These are phyloP conservation scores for Apiospora koreana DNA, from an alignment of 2,329 filamentous ascomycete species.

Conservation along the genomic window DNA sequence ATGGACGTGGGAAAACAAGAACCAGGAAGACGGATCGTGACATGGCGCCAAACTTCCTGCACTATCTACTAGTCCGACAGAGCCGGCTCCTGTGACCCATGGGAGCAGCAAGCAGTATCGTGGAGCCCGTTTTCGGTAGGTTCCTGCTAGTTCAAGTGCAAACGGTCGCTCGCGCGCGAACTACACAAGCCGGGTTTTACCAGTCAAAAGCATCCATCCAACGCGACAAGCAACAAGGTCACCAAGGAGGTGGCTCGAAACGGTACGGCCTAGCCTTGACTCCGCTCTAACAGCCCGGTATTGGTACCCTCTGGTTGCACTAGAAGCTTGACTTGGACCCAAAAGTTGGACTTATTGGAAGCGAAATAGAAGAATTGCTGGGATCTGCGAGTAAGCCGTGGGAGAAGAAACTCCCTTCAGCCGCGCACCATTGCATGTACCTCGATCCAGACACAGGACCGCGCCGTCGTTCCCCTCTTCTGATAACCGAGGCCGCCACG, in stretches of 20 bases:
- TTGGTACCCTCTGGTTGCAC: background rate
- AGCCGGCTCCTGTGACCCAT: background rate
- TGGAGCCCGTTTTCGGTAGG: background rate
- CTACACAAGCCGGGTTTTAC: background rate
- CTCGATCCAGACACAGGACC: background rate
- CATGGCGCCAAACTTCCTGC: slow-evolving; percentile 1
- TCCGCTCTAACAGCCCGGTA: background rate
- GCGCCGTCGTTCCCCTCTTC: background rate
- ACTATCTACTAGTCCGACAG: background rate
- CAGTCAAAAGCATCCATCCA: background rate
- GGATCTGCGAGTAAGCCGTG: background rate
- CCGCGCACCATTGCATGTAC: background rate
- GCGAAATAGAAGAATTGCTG: background rate
- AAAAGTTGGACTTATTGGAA: background rate
- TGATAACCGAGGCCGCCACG: background rate
- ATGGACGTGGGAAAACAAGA: background rate
- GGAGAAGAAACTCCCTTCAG: background rate
- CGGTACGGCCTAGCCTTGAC: background rate
- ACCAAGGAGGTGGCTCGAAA: background rate
- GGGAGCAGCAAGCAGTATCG: background rate
- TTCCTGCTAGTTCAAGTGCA: background rate
- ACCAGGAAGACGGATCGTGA: background rate
- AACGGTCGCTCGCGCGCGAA: background rate
- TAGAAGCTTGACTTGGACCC: background rate
- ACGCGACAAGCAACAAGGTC: background rate